These are phyloP conservation scores for Diaporthe vaccinii DNA, from an alignment of 2,329 filamentous ascomycete genomes.

Conservation along the genomic window DNA sequence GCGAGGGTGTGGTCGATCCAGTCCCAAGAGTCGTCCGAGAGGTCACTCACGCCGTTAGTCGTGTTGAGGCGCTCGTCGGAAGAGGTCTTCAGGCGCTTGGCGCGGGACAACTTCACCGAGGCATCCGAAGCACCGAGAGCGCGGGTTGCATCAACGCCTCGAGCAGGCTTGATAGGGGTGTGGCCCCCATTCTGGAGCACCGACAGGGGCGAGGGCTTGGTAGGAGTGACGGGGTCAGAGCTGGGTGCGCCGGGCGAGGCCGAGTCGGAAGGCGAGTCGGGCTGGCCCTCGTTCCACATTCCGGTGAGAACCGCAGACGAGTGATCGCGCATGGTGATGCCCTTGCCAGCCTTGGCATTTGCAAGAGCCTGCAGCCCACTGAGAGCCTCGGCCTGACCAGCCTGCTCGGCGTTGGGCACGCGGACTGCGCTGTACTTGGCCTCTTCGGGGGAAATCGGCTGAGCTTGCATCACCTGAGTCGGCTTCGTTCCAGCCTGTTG, in stretches of 20 bases:
- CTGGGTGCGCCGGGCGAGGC: not conserved
- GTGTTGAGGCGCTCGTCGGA: not conserved
- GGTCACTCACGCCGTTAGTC: constrained; percentile 4
- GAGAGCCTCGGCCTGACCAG: not conserved
- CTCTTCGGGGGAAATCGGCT: not conserved
- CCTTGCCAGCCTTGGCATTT: constrained; percentile 14
- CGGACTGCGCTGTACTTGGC: not conserved
- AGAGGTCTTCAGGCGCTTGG: constrained; percentile 39
- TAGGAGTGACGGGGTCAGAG: constrained; percentile 21
- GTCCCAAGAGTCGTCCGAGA: not conserved
- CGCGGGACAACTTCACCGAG: not conserved
- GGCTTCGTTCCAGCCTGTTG: not conserved
- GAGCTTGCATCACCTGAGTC: not conserved
- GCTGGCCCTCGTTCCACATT: constrained; percentile 74
- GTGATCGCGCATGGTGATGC: constrained; percentile 59
- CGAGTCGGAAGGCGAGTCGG: constrained; percentile 64
- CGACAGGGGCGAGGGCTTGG: constrained; percentile 31
- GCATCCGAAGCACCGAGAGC: not conserved
- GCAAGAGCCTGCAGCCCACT: not conserved
- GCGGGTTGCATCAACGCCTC: not conserved
- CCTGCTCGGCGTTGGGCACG: not conserved
- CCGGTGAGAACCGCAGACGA: constrained; percentile 67
- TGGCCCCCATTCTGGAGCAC: not conserved
- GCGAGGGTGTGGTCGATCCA: not conserved
- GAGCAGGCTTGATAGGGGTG: not conserved